Conservation (phyloP, 2,329 filamentous ascomycete genomes). For the Trichoderma arundinaceum region DNA sequence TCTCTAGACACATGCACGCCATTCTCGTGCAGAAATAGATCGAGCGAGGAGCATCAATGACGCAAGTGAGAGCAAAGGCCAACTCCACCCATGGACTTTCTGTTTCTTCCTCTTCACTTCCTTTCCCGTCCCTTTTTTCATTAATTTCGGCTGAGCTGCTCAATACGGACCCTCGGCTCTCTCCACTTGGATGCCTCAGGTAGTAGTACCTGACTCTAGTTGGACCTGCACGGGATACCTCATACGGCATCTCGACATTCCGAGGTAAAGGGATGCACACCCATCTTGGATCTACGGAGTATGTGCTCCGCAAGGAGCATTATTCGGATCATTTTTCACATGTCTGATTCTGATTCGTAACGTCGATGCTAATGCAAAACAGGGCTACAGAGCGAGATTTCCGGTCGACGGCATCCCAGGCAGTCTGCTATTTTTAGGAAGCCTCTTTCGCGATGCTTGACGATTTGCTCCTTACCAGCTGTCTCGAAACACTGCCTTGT, state of each 20-base stretch:
- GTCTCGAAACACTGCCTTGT: background rate
- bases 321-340: background rate
- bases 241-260: conserved; percentile 3
- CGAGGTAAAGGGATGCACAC: background rate
- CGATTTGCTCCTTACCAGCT: background rate
- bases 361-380: background rate
- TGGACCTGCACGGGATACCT: background rate
- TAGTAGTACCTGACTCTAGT: background rate
- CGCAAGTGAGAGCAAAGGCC: conserved; percentile 5
- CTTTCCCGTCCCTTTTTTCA: background rate
- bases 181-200: background rate
- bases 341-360: background rate
- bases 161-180: background rate
- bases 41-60: conserved; percentile 7
- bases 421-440: background rate
- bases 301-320: background rate
- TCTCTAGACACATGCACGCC: conserved; percentile 10
- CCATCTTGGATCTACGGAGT: background rate
- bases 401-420: background rate
- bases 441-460: background rate
- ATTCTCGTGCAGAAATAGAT: conserved; percentile 15
- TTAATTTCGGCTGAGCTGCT: conserved; percentile 5
- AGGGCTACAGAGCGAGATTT: background rate
- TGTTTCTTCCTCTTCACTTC: background rate
- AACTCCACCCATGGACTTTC: conserved; percentile 5